Percentiles rank a stretch among this genome's conserved stretches.
Conservation (phyloP, 306 rosid genomes). For the Delonix regia region DNA sequence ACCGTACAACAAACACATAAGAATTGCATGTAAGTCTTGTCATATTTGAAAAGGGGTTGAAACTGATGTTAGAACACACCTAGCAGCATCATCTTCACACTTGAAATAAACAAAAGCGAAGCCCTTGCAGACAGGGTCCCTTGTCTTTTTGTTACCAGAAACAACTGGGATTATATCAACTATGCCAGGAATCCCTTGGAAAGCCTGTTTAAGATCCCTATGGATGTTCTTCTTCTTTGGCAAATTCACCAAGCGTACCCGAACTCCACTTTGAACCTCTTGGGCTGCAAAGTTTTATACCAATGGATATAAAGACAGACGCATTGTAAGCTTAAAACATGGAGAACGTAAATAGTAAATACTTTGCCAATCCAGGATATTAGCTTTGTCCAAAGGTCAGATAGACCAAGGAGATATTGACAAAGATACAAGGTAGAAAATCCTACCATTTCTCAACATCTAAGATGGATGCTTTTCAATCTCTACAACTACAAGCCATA, state of each 20-base stretch:
- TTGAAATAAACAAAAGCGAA: slow-evolving; percentile 80
- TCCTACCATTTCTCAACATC: slow-evolving; percentile 4
- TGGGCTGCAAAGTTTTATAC: slow-evolving; percentile 45
- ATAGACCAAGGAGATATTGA: background rate
- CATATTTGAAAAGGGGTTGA: background rate
- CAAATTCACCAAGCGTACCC: slow-evolving; percentile 69
- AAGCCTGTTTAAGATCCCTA: slow-evolving; percentile 74
- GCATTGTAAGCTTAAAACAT: slow-evolving; percentile 3
- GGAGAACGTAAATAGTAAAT: slow-evolving; percentile 25
- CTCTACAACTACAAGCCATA: slow-evolving; percentile 21
- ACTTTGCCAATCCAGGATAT: slow-evolving; percentile 18
- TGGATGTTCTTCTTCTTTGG: slow-evolving; percentile 81
- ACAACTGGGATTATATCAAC: slow-evolving; percentile 66
- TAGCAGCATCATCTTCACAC: slow-evolving; percentile 64
- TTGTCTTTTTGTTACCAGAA: slow-evolving; percentile 84
- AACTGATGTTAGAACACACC: slow-evolving; percentile 50
- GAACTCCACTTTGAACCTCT: slow-evolving; percentile 50
- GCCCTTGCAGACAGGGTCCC: slow-evolving; percentile 95
- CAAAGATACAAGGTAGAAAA: slow-evolving; percentile 1
- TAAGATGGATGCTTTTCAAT: slow-evolving; percentile 23
- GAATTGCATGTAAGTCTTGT: background rate
- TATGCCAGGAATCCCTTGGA: slow-evolving; percentile 67
- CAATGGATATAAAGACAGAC: slow-evolving; percentile 25
- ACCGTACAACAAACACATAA: background rate
- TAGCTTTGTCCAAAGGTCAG: slow-evolving; percentile 12